Conservation (phyloP, 108 stramenopile genomes). For the Pseudonitzschia multistriata region DNA sequence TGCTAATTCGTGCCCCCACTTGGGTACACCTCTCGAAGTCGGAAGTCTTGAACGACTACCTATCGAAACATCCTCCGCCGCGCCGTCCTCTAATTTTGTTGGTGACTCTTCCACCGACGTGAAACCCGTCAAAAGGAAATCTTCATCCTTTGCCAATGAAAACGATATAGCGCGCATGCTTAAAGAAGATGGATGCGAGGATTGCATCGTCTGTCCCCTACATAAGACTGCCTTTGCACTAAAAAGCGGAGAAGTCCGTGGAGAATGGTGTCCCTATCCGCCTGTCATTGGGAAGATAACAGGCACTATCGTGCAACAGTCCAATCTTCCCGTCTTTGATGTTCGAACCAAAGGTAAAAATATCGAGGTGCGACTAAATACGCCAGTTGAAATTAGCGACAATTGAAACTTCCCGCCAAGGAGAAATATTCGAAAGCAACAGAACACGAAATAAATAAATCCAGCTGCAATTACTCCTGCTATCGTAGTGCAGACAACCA, state of each 20-base stretch:
- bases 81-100: background rate
- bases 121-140: background rate
- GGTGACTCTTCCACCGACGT: background rate
- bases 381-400: slow-evolving; percentile 18
- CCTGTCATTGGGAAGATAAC: slow-evolving; percentile 84
- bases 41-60: slow-evolving; percentile 76
- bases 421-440: no score
- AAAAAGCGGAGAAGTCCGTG: slow-evolving; percentile 86
- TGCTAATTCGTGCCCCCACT: slow-evolving; percentile 94
- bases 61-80: slow-evolving; percentile 19
- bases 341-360: slow-evolving; percentile 79
- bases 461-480: no score
- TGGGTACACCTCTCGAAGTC: slow-evolving; percentile 95
- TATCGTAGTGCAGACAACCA: no score
- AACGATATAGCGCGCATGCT: slow-evolving; percentile 35
- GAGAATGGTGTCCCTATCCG: slow-evolving; percentile 97
- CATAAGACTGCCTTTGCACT: slow-evolving; percentile 94
- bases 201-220: slow-evolving; percentile 93
- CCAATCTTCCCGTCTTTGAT: slow-evolving; percentile 69
- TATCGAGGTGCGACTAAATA: slow-evolving; percentile 70
- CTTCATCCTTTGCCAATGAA: slow-evolving; percentile 25
- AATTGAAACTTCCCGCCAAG: no score
- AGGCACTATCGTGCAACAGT: slow-evolving; percentile 60
- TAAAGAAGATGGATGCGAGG: slow-evolving; percentile 73
- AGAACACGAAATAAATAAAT: no score